Evolutionary conservation across 352 stramenopile genomes (phyloP).

Genomic region (Globisporangium megalacanthum): DNA sequence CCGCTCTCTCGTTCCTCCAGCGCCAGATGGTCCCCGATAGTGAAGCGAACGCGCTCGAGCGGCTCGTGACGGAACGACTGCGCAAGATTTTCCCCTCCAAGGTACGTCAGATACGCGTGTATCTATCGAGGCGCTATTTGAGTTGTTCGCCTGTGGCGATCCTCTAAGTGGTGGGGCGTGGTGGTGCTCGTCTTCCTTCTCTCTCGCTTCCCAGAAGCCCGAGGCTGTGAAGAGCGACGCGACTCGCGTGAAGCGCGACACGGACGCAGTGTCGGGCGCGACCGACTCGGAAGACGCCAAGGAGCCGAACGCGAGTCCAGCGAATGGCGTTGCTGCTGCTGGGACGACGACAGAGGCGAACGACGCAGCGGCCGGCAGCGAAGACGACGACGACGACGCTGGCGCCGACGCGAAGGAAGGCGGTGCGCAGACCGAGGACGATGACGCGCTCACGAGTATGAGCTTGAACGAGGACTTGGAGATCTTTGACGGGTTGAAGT

Average conservation of each 20-base stretch:
- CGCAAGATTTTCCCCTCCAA: constrained; percentile 36
- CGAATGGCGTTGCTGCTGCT: not conserved
- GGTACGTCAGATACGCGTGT: constrained; percentile 15
- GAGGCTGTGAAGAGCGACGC: constrained; percentile 5
- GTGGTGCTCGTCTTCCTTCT: not conserved
- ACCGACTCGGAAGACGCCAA: constrained; percentile 39
- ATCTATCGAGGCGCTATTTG: not conserved
- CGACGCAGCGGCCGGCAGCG: not conserved
- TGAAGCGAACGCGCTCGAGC: constrained; percentile 27
- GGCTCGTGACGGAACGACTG: constrained; percentile 38
- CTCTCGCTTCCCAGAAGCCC: constrained; percentile 1
- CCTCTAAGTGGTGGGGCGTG: too few relatives aligned
- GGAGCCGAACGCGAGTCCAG: constrained; percentile 15
- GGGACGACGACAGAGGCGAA: not conserved
- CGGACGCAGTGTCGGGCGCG: constrained; percentile 6
- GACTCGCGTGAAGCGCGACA: constrained; percentile 14
- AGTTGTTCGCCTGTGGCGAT: too few relatives aligned
- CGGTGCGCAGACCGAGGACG: constrained; percentile 25
- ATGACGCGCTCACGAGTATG: constrained; percentile 66
- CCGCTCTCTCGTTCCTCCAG: constrained; percentile 9
- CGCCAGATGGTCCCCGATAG: constrained; percentile 22
- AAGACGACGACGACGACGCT: not conserved
- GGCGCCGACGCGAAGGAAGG: constrained; percentile 7
- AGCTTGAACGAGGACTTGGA: constrained; percentile 75
- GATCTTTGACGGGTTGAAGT: constrained; percentile 85